These are phyloP conservation scores for Gremmenia infestans DNA, from an alignment of 2,329 filamentous ascomycete genomes.

Conservation along the genomic window DNA sequence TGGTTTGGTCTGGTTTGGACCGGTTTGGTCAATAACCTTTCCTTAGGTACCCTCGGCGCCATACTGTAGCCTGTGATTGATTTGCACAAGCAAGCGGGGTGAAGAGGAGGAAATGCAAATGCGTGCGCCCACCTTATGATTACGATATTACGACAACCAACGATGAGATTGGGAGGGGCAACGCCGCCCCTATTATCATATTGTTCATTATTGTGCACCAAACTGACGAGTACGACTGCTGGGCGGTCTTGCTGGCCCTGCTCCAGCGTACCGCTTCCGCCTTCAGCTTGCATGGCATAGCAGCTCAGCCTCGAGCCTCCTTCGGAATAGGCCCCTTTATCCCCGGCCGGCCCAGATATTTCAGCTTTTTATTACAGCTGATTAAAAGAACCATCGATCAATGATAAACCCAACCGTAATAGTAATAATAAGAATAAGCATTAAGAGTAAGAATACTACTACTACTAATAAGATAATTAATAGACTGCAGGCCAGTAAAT, in stretches of 20 bases:
- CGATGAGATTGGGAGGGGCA: neutral
- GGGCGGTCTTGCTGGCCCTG: neutral
- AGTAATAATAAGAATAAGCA: too few relatives aligned
- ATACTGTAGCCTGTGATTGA: neutral
- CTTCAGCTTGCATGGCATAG: neutral
- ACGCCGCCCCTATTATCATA: neutral
- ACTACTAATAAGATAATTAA: neutral
- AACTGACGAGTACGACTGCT: neutral
- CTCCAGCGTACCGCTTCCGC: neutral
- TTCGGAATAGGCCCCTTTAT: neutral
- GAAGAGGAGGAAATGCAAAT: neutral
- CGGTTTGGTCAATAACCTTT: too few relatives aligned
- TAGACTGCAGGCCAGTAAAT: neutral
- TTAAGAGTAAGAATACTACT: too few relatives aligned
- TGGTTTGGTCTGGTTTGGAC: neutral
- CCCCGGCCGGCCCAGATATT: neutral
- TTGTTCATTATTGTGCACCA: neutral
- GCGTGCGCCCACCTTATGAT: neutral
- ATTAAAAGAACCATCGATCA: neutral
- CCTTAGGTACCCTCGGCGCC: too few relatives aligned
- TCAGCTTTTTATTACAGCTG: constrained; percentile 12
- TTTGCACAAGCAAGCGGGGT: neutral
- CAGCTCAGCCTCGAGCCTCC: neutral
- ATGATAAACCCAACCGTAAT: too few relatives aligned
- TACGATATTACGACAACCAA: neutral